Evolutionary conservation across 371 early-diverging fungal genomes (phyloP).

Genomic region (Gilbertella persicaria): DNA sequence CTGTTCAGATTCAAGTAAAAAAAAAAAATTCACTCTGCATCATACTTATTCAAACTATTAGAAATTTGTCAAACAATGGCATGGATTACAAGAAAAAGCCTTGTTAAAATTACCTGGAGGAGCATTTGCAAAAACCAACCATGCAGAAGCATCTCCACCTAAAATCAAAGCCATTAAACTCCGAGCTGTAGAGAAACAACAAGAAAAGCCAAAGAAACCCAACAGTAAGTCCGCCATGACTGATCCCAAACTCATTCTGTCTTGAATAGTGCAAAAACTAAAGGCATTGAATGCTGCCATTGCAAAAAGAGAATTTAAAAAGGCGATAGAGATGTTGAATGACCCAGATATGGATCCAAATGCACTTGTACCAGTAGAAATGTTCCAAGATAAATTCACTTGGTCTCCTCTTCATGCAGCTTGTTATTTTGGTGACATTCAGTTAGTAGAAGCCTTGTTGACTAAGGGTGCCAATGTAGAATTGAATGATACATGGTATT

Average conservation of each 20-base stretch:
- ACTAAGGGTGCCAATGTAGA: slow-evolving; percentile 80
- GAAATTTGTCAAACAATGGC: slow-evolving; percentile 46
- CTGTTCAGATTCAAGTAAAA: slow-evolving; percentile 63
- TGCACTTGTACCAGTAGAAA: slow-evolving; percentile 54
- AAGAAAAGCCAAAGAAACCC: slow-evolving; percentile 1
- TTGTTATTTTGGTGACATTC: slow-evolving; percentile 75
- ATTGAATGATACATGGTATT: slow-evolving; percentile 83
- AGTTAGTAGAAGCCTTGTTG: slow-evolving; percentile 66
- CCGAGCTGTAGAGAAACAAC: slow-evolving; percentile 40
- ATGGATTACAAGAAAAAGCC: slow-evolving; percentile 21
- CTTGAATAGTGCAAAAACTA: background rate
- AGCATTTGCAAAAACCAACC: slow-evolving; percentile 28
- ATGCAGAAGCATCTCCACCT: slow-evolving; percentile 5
- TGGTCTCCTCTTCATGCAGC: slow-evolving; percentile 93
- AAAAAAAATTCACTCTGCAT: background rate
- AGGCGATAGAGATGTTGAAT: slow-evolving; percentile 35
- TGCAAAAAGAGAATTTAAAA: slow-evolving; percentile 28
- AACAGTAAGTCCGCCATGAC: background rate
- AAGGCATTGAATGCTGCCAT: slow-evolving; percentile 35
- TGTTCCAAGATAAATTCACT: slow-evolving; percentile 70
- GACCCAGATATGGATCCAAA: slow-evolving; percentile 51
- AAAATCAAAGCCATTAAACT: slow-evolving; percentile 43
- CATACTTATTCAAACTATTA: slow-evolving; percentile 13
- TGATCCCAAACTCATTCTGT: background rate
- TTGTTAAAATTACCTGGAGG: slow-evolving; percentile 38